These are phyloP conservation scores for Mucuna pruriens DNA, from an alignment of 306 rosid species.

Conservation along the genomic window DNA sequence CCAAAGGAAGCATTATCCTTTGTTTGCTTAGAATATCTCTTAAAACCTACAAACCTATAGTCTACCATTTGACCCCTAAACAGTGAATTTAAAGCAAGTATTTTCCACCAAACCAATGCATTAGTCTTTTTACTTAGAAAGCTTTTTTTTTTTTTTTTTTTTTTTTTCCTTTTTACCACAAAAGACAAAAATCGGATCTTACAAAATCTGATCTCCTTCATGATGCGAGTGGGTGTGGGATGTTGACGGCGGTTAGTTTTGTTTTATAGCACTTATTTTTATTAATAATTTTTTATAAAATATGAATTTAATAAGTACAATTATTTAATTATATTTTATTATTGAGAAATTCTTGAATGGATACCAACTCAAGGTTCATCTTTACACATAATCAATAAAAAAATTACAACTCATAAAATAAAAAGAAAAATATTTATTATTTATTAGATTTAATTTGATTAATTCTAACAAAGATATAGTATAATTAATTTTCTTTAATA, in stretches of 20 bases:
- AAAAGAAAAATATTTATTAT: no score
- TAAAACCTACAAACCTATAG: background rate
- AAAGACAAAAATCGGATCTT: background rate
- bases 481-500: no score
- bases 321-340: no score
- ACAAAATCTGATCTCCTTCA: background rate
- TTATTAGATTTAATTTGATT: no score
- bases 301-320: no score
- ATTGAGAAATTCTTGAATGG: no score
- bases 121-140: background rate
- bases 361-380: no score
- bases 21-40: background rate
- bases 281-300: no score
- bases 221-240: background rate
- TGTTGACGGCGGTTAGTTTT: background rate
- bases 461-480: no score
- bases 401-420: no score
- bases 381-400: no score
- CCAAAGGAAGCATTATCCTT: background rate
- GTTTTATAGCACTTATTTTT: no score
- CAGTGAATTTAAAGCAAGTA: background rate
- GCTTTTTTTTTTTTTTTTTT: background rate
- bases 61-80: background rate
- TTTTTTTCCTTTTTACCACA: background rate
- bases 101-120: background rate